Evolutionary conservation across 352 stramenopile species (phyloP).

Genomic region (Phytophthora kernoviae): DNA sequence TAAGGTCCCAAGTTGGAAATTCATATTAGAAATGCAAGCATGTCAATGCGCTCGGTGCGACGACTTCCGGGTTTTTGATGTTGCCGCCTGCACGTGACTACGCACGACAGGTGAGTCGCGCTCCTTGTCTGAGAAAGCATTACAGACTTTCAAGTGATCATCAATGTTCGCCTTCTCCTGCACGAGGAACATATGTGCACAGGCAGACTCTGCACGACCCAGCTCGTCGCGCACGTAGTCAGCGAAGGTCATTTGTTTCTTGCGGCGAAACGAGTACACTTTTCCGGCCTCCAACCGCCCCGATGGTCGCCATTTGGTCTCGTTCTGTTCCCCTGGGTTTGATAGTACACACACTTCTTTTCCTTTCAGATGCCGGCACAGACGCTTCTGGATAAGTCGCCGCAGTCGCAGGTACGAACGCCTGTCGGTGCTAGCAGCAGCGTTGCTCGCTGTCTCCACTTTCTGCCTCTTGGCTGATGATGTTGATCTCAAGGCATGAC

Average conservation of each 20-base stretch:
- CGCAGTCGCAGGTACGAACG: constrained; percentile 61
- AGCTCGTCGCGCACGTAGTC: constrained; percentile 63
- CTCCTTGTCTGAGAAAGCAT: constrained; percentile 66
- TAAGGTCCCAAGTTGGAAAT: constrained; percentile 27
- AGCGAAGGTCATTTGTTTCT: constrained; percentile 61
- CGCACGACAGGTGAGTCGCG: constrained; percentile 38
- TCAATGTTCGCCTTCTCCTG: constrained; percentile 67
- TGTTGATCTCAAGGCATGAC: constrained; percentile 12
- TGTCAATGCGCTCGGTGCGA: constrained; percentile 19
- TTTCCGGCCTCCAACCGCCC: constrained; percentile 63
- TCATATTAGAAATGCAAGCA: constrained; percentile 31
- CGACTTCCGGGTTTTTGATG: constrained; percentile 12
- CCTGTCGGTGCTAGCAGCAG: constrained; percentile 21
- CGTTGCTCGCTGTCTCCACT: constrained; percentile 14
- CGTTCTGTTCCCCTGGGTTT: constrained; percentile 13
- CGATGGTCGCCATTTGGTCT: constrained; percentile 43
- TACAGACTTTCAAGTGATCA: constrained; percentile 69
- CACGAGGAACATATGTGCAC: constrained; percentile 72
- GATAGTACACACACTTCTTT: constrained; percentile 60
- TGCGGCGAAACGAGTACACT: constrained; percentile 52
- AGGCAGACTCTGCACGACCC: constrained; percentile 55
- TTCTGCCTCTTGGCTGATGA: constrained; percentile 20
- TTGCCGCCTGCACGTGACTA: constrained; percentile 30
- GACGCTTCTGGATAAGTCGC: constrained; percentile 66
- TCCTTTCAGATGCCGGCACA: constrained; percentile 72